Evolutionary conservation across 2,329 filamentous ascomycete species (phyloP).

Genomic region (Pseudomassariella vexata): DNA sequence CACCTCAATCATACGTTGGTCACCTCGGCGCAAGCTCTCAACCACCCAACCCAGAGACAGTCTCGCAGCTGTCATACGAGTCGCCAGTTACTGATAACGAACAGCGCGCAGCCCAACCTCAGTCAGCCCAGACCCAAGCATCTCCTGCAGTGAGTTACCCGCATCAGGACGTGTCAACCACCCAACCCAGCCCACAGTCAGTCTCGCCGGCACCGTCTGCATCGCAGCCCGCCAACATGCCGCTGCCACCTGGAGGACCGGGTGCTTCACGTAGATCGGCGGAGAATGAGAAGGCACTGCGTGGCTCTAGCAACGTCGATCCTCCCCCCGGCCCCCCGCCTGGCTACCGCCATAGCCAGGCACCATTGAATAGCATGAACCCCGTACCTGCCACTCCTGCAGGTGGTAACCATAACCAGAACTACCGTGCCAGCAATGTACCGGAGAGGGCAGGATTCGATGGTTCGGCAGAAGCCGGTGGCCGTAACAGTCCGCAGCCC

Average conservation of each 20-base stretch:
- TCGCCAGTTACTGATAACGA: slow-evolving; percentile 49
- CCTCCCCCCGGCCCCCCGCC: slow-evolving; percentile 41
- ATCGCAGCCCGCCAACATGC: slow-evolving; percentile 36
- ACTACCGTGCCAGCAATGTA: slow-evolving; percentile 33
- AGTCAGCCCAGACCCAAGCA: slow-evolving; percentile 37
- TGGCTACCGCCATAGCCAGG: slow-evolving; percentile 46
- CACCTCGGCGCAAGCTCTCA: slow-evolving; percentile 26
- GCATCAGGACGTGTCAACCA: slow-evolving; percentile 17
- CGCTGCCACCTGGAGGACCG: slow-evolving; percentile 38
- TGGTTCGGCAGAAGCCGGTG: slow-evolving; percentile 34
- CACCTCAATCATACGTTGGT: slow-evolving; percentile 18
- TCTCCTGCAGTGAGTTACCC: slow-evolving; percentile 33
- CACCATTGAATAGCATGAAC: slow-evolving; percentile 35
- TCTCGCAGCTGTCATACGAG: slow-evolving; percentile 59
- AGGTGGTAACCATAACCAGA: slow-evolving; percentile 25
- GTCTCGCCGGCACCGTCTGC: slow-evolving; percentile 11
- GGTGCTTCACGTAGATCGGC: slow-evolving; percentile 40
- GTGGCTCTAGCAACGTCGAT: slow-evolving; percentile 31
- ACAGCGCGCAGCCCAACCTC: slow-evolving; percentile 31
- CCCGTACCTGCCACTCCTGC: slow-evolving; percentile 34
- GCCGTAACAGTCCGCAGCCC: slow-evolving; percentile 53
- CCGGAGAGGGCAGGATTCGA: slow-evolving; percentile 21
- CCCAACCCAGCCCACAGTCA: slow-evolving; percentile 16
- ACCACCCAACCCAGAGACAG: slow-evolving; percentile 50
- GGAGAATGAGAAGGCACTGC: slow-evolving; percentile 42